Percentiles rank a stretch among this genome's conserved stretches.
Conservation (phyloP, 2,329 filamentous ascomycete genomes). For the Chaetomiaceae sp. region DNA sequence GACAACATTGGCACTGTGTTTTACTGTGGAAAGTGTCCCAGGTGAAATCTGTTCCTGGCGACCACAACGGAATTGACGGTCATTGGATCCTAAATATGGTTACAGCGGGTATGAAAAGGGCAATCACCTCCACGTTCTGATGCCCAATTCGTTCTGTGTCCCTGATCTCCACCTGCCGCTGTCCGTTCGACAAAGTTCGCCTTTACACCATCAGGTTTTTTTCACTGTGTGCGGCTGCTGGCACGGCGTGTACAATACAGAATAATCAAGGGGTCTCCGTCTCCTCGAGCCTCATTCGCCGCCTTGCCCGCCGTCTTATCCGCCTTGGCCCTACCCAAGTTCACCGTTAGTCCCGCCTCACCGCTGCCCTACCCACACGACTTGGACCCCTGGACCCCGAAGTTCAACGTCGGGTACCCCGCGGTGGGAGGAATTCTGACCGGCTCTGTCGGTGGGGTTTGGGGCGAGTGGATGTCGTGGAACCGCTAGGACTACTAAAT, state of each 20-base stretch:
- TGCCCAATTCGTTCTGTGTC: conserved; percentile 4
- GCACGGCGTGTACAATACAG: background rate
- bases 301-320: background rate
- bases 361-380: background rate
- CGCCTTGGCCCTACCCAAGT: background rate
- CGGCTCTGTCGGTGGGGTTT: background rate
- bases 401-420: background rate
- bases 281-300: background rate
- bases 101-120: conserved; percentile 1
- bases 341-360: background rate
- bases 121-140: background rate
- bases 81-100: background rate
- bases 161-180: background rate
- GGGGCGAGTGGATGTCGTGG: conserved; percentile 9
- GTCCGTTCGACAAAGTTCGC: background rate
- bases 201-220: background rate
- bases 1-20: conserved; percentile 4
- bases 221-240: background rate
- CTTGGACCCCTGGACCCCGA: background rate
- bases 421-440: conserved; percentile 5
- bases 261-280: no score
- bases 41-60: conserved; percentile 9
- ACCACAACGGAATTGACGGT: background rate
- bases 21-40: background rate
- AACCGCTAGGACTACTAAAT: no score